Conservation (phyloP, 352 stramenopile genomes). For the Phytopythium montanum region DNA sequence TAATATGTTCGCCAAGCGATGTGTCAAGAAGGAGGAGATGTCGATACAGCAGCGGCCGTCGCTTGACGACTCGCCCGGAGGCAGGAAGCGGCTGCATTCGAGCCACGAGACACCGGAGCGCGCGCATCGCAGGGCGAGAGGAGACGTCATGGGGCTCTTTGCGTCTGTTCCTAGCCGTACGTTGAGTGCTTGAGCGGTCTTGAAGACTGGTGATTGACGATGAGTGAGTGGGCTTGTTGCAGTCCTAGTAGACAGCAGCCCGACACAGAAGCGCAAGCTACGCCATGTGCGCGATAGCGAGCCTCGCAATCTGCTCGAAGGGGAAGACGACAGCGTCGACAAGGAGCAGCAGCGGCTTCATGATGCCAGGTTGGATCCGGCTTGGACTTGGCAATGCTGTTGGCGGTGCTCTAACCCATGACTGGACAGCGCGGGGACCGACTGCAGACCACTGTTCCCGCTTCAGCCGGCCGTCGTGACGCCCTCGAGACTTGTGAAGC, state of each 20-base stretch:
- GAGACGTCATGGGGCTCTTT: slow-evolving; percentile 13
- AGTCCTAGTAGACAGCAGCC: slow-evolving; percentile 47
- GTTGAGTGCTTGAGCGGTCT: slow-evolving; percentile 2
- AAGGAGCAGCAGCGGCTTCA: slow-evolving; percentile 68
- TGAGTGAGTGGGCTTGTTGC: slow-evolving; percentile 1
- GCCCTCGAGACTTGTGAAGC: slow-evolving; percentile 50
- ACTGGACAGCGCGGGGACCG: slow-evolving; percentile 1
- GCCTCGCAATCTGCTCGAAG: slow-evolving; percentile 27
- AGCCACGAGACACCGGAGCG: slow-evolving; percentile 44
- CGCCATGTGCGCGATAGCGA: slow-evolving; percentile 38
- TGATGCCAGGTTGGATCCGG: slow-evolving; percentile 25
- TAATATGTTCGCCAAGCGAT: not conserved
- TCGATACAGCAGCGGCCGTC: not conserved
- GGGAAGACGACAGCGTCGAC: slow-evolving; percentile 14
- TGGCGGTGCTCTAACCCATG: not conserved
- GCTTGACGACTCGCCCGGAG: not conserved
- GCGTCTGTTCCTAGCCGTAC: slow-evolving; percentile 22
- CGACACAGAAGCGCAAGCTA: slow-evolving; percentile 74
- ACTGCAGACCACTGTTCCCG: not conserved
- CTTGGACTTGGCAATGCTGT: not conserved
- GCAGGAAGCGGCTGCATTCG: slow-evolving; percentile 1
- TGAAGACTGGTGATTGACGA: not conserved
- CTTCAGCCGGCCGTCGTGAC: slow-evolving; percentile 23
- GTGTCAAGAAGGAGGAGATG: not conserved
- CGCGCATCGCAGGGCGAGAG: slow-evolving; percentile 23